A percentile compares a stretch with the other conserved stretches of the same genome.
These are phyloP conservation scores for Carex pumila DNA, from an alignment of 176 grass and related monocot species.

Conservation along the genomic window DNA sequence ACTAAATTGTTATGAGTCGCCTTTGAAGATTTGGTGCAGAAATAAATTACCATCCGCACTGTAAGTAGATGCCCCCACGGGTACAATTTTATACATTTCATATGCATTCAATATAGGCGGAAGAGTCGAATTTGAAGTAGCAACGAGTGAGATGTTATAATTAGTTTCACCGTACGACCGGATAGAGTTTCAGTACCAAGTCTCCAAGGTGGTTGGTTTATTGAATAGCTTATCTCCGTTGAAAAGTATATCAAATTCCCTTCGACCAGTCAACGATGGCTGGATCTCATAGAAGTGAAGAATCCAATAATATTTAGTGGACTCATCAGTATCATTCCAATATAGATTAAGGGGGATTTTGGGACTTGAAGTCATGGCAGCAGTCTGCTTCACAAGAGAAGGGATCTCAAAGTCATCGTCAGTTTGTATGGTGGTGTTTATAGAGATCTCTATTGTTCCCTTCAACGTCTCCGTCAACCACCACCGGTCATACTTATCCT, in stretches of 20 bases:
- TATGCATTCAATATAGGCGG: slow-evolving; percentile 29
- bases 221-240: not conserved
- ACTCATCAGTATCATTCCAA: not conserved
- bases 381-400: not conserved
- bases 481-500: not conserved
- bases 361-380: not conserved
- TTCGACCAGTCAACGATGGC: not conserved
- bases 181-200: not conserved
- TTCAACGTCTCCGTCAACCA: not conserved
- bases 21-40: not conserved
- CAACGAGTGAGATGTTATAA: not conserved
- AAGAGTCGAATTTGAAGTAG: not conserved
- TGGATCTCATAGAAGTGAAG: not conserved
- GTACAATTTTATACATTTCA: slow-evolving; percentile 13
- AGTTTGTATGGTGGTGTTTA: not conserved
- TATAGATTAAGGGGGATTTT: not conserved
- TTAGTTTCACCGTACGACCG: not conserved
- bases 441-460: not conserved
- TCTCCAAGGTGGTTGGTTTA: not conserved
- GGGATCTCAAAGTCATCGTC: not conserved
- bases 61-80: not conserved
- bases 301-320: not conserved
- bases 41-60: slow-evolving; percentile 16
- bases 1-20: no score
- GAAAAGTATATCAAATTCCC: not conserved